Percentiles rank a stretch among this genome's conserved stretches.
Conservation (phyloP, 192 early-diverging fungal species). For the Mortierella claussenii region DNA sequence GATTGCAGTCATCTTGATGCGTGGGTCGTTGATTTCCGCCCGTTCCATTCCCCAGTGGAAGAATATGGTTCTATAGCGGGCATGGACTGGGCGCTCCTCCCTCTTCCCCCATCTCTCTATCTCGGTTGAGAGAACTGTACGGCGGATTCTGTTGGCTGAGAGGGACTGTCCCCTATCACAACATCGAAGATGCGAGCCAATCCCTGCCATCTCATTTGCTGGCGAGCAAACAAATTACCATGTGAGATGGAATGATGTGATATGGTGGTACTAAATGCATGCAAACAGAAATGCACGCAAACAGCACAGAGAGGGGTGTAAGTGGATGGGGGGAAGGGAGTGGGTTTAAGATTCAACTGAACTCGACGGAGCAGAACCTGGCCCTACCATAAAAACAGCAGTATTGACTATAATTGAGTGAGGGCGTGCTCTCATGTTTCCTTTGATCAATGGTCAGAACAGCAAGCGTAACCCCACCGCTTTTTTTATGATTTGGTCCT, state of each 20-base stretch:
- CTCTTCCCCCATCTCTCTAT: not conserved
- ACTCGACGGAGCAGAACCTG: too few species aligned
- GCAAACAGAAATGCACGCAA: too few species aligned
- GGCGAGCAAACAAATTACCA: constrained; percentile 1
- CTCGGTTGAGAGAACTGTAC: not conserved
- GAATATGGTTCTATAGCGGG: too few species aligned
- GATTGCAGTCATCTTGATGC: not conserved
- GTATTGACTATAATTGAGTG: too few species aligned
- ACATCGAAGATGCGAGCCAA: constrained; percentile 1
- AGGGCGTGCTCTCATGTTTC: too few species aligned
- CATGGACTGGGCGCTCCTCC: not conserved
- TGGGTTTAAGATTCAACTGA: too few species aligned
- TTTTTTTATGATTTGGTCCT: not conserved
- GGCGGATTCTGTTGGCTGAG: constrained; percentile 2
- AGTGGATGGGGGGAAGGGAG: too few species aligned
- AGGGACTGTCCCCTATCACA: constrained; percentile 1
- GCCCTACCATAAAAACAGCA: too few species aligned
- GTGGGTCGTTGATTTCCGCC: not conserved
- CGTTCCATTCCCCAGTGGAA: too few species aligned
- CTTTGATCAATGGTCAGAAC: too few species aligned
- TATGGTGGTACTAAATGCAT: constrained; percentile 11
- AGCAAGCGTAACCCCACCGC: not conserved
- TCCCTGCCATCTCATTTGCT: constrained; percentile 16
- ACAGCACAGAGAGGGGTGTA: too few species aligned
- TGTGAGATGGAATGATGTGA: constrained; percentile 42